Base-by-base conservation (phyloP, 257 asterid species). In the Jasminum sambac region DNA sequence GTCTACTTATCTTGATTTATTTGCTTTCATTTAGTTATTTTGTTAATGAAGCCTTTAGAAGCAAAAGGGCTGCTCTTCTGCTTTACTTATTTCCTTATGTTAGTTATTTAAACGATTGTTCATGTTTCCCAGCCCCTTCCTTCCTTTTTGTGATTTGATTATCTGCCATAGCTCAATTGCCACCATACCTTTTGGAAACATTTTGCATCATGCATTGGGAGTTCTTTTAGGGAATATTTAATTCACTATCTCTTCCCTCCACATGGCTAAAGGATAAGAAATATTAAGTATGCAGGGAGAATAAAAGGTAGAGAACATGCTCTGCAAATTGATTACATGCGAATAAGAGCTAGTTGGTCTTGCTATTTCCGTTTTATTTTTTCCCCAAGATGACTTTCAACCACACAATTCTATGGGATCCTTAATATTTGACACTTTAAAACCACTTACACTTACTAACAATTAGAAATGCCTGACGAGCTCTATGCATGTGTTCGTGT, bases 1-100 rank as follows among this genome's bases (percentile, higher is more conserved):
- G 59, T 75, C 52, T 69, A 63, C 58, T 66, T 71, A 67, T 60
- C 78, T 73, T 72, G 67, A 52, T 70, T 68, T 57, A 26, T 23
- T 23, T 23, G 6, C 36, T 23, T 21, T 55, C 24, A 21, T 50
- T 2, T 21, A 17, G 59, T 55, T 24, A 26, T 55, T 55, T 23
- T 55, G 62, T 55, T 23, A 55, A 19, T 34, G 36, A 24, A 55
- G 7, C 4, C 16, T 21, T 10, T 55, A 11, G 36, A 13, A 55
- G 36, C 16, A 23, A 16, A 21, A 55, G 6, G 23, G 14, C 4
- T 23, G 7, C 59, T 50, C 26, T 19, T 21, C 36, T 69, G 70
- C 57, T 50, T 52, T 65, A 43, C 59, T 66, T 62, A 41, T 38
- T 8, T 39, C 58, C 73, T 55, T 21, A 21, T 8, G 36, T 21